A percentile compares a stretch with the other conserved stretches of the same genome.
Conservation (phyloP, 305 asterid genomes). For the Andrographis paniculata region DNA sequence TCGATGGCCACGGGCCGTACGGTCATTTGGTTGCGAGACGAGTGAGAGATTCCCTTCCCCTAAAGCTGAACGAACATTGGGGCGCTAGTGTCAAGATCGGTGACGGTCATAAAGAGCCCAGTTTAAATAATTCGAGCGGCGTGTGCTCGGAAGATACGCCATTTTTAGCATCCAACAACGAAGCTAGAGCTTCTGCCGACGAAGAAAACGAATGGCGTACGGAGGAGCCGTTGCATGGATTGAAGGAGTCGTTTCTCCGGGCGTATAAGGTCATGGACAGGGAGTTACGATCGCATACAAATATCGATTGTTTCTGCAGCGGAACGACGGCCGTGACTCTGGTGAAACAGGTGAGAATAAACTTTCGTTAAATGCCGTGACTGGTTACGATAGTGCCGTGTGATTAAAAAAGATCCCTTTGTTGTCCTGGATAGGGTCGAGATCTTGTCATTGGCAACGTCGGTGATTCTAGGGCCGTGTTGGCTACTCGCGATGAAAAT, state of each 20-base stretch:
- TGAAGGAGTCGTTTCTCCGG: slow-evolving; percentile 75
- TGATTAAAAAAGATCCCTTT: neutral
- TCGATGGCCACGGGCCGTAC: slow-evolving; percentile 93
- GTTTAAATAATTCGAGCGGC: slow-evolving; percentile 36
- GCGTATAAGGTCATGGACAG: slow-evolving; percentile 81
- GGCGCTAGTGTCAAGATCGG: slow-evolving; percentile 53
- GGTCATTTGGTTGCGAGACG: slow-evolving; percentile 91
- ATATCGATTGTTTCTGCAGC: slow-evolving; percentile 81
- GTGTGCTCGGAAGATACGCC: slow-evolving; percentile 47
- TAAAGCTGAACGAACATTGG: slow-evolving; percentile 71
- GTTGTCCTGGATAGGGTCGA: slow-evolving; percentile 32
- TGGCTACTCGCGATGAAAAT: slow-evolving; percentile 56
- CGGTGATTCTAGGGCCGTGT: slow-evolving; percentile 87
- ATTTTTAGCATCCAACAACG: slow-evolving; percentile 41
- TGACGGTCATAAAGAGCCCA: slow-evolving; percentile 48
- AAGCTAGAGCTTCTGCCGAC: slow-evolving; percentile 39
- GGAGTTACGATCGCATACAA: slow-evolving; percentile 54
- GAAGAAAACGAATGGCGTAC: slow-evolving; percentile 48
- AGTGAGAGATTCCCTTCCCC: slow-evolving; percentile 82
- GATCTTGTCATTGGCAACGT: slow-evolving; percentile 44
- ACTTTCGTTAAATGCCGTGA: slow-evolving; percentile 4
- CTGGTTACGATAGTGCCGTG: neutral
- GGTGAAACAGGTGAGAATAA: slow-evolving; percentile 57
- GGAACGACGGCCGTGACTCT: slow-evolving; percentile 86
- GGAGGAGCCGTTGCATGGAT: slow-evolving; percentile 46